Base-by-base conservation (phyloP, 192 early-diverging fungal genomes). In the Backusella sp. region DNA sequence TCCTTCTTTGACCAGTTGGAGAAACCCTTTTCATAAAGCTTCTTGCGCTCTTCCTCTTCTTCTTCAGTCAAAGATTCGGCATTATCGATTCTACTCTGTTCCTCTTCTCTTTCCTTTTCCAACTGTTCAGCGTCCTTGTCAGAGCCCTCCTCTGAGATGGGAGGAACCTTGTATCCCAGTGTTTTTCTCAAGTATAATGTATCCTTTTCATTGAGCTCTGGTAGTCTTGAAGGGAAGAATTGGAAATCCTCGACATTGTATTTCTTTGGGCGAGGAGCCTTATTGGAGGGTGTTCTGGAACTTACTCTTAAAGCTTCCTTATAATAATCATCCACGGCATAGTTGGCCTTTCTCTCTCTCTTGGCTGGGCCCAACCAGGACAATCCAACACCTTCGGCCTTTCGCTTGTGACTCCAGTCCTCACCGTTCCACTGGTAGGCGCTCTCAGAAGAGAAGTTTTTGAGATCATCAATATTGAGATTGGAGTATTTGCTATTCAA, bases 391-490 rank as follows among this genome's bases (percentile, higher is more conserved):
- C 84, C 85, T 32, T 87, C 87, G 28, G 83, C 86, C 74, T 90
- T 91, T 32, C 86, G 73, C 77, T 93, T 94, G 78, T 88, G 87
- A 53, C 94, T 90, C 90, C 96, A 98, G 87, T 99, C 95, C 73
- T 97, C 90, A 21, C 98, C 98, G 74, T 98, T 94, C 97, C 97
- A 98, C 76, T 97, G 90, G 79, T 97, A 97, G 3, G 94, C 95
- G 66, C 89, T 92, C 52, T 90, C 91, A 34, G 89, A 88, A 17
- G 91, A 92, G 83, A 98, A 98, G 56, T 94, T 96, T 74, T 96
- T 91, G 21, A 98, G 87, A 76, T 98, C 98, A 68, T 97, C 96
- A 35, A 99, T 86, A 6, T 96, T 95, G 82, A 94, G 89, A 73
- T 92, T 92, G 19, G 92, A 90, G 80, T 96, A 99, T 82, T 98